Evolutionary conservation across 331 rosid genomes (phyloP).

Genomic region (Acacia pycnantha): DNA sequence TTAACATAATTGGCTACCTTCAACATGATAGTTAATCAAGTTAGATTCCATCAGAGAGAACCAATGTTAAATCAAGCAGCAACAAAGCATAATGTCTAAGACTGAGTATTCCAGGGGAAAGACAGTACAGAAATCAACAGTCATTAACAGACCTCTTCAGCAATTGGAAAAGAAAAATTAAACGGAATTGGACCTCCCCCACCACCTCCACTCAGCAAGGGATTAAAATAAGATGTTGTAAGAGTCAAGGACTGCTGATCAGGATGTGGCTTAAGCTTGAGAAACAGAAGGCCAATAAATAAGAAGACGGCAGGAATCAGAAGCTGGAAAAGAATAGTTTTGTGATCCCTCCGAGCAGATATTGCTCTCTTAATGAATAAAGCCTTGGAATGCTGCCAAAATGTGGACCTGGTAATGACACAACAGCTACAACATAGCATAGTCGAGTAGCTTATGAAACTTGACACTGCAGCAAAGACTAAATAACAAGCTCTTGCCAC

Average conservation of each 20-base stretch:
- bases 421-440: conserved; percentile 74
- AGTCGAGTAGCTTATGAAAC: conserved; percentile 57
- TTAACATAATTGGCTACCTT: conserved; percentile 68
- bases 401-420: conserved; percentile 66
- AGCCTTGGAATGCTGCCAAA: conserved; percentile 91
- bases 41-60: conserved; percentile 30
- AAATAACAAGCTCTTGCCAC: conserved; percentile 66
- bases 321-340: conserved; percentile 91
- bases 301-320: conserved; percentile 86
- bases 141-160: conserved; percentile 72
- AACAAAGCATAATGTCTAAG: not conserved
- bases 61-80: conserved; percentile 25
- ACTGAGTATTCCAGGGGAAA: not conserved
- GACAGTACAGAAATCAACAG: conserved; percentile 21
- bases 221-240: conserved; percentile 88
- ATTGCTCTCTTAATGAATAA: conserved; percentile 80
- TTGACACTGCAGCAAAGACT: conserved; percentile 49
- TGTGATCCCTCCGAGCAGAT: conserved; percentile 90
- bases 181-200: conserved; percentile 98
- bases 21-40: conserved; percentile 32
- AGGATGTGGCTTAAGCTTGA: conserved; percentile 98
- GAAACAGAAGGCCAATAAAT: conserved; percentile 83
- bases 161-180: conserved; percentile 71
- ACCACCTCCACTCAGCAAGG: conserved; percentile 83
- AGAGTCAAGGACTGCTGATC: conserved; percentile 78